Percentiles rank a stretch among this genome's conserved stretches.
Conservation (phyloP, 2,329 filamentous ascomycete species). For the Conoideocrella luteorostrata region DNA sequence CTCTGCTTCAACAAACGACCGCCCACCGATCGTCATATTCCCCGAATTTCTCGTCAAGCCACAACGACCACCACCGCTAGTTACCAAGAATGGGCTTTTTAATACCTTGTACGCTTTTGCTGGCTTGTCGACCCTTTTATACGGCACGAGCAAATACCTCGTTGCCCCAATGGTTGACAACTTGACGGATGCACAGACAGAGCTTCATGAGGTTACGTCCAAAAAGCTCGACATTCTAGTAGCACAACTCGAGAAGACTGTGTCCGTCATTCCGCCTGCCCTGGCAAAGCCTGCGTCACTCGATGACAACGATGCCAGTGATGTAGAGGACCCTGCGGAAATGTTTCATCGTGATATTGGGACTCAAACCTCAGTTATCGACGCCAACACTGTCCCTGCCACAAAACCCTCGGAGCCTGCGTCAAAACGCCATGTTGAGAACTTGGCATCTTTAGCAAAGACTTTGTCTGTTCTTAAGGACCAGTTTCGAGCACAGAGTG, state of each 20-base stretch:
- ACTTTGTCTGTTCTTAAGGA: conserved; percentile 37
- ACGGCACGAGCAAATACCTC: conserved; percentile 64
- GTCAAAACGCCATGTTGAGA: conserved; percentile 33
- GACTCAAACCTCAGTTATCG: conserved; percentile 59
- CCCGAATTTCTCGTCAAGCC: conserved; percentile 61
- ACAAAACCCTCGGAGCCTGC: conserved; percentile 17
- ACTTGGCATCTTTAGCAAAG: conserved; percentile 36
- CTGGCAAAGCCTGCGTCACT: conserved; percentile 11
- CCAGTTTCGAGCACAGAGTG: conserved; percentile 36
- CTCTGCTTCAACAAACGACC: conserved; percentile 29
- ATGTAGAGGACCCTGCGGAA: conserved; percentile 62
- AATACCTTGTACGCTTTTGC: conserved; percentile 53
- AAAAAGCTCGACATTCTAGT: conserved; percentile 40
- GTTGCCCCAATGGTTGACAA: conserved; percentile 54
- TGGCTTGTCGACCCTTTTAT: conserved; percentile 55
- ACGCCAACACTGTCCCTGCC: conserved; percentile 9
- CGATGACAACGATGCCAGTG: conserved; percentile 31
- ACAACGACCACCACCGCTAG: conserved; percentile 50
- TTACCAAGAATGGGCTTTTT: conserved; percentile 53
- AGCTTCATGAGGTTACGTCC: conserved; percentile 44
- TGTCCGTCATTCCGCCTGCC: conserved; percentile 52
- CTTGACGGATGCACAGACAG: conserved; percentile 44
- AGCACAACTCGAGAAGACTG: conserved; percentile 46
- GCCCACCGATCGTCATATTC: conserved; percentile 60
- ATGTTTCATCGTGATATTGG: conserved; percentile 77